These are phyloP conservation scores for Colletotrichum sp. DNA, from an alignment of 2,329 filamentous ascomycete species.

Conservation along the genomic window DNA sequence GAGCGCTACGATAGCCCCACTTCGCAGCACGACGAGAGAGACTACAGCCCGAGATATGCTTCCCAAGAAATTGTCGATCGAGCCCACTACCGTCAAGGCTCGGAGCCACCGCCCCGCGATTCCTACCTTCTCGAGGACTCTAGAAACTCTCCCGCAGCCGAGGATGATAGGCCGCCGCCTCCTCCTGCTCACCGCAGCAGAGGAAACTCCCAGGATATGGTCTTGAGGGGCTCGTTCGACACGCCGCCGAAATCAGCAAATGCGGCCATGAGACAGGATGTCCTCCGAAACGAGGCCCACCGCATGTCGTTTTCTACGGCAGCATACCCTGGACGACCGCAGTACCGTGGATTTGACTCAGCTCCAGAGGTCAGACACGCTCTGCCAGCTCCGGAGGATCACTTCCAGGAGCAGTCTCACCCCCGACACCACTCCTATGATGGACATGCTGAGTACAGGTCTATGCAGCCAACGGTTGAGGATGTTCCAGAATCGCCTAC, in stretches of 20 bases:
- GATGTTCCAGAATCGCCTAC: constrained; percentile 63
- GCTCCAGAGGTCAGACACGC: constrained; percentile 42
- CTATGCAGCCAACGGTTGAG: constrained; percentile 68
- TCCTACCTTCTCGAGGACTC: constrained; percentile 32
- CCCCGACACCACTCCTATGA: constrained; percentile 59
- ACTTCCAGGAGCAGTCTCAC: constrained; percentile 34
- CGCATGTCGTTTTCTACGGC: constrained; percentile 49
- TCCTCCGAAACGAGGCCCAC: constrained; percentile 62
- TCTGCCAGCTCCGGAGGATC: constrained; percentile 34
- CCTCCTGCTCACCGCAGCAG: constrained; percentile 60
- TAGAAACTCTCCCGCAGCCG: constrained; percentile 38
- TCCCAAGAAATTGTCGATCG: constrained; percentile 29
- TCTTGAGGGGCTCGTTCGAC: constrained; percentile 46
- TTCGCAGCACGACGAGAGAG: constrained; percentile 39
- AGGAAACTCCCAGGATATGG: constrained; percentile 44
- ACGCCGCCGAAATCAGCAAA: constrained; percentile 44
- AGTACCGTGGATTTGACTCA: constrained; percentile 57
- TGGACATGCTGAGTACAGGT: constrained; percentile 48
- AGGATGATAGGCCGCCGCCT: constrained; percentile 56
- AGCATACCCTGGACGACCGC: constrained; percentile 56
- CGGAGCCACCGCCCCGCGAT: constrained; percentile 36
- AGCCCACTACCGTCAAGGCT: constrained; percentile 42
- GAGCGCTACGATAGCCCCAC: constrained; percentile 41
- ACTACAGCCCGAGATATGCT: constrained; percentile 38
- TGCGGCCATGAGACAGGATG: constrained; percentile 62